A percentile compares a stretch with the other conserved stretches of the same genome.
Conservation (phyloP, 139 green algal genomes). For the Chlorella sp. region DNA sequence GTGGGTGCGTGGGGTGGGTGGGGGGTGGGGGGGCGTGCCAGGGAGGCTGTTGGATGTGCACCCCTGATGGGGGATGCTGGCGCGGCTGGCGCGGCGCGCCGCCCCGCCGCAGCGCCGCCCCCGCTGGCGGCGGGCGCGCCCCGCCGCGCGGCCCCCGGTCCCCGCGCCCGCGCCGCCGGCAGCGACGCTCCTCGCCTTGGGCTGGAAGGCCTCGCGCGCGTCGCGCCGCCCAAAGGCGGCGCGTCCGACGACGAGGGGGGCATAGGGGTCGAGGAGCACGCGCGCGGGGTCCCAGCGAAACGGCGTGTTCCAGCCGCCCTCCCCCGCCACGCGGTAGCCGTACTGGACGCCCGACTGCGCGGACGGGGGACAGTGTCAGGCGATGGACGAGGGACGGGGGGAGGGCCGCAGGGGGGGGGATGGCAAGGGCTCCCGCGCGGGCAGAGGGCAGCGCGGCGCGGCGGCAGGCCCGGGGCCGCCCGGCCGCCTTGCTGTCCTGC, state of each 20-base stretch:
- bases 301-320: constrained; percentile 79
- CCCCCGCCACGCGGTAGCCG: constrained; percentile 66
- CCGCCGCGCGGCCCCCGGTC: too few relatives aligned
- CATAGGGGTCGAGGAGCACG: constrained; percentile 88
- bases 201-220: constrained; percentile 75
- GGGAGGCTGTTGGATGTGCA: too few relatives aligned
- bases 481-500: background rate
- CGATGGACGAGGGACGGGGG: background rate
- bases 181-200: constrained; percentile 35
- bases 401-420: background rate
- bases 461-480: background rate
- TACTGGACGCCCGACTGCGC: constrained; percentile 69
- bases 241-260: constrained; percentile 72
- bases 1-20: background rate
- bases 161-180: too few relatives aligned
- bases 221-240: constrained; percentile 75
- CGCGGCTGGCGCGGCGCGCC: too few relatives aligned
- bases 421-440: background rate
- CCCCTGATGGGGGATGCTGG: too few relatives aligned
- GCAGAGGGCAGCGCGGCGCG: background rate
- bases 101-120: too few relatives aligned
- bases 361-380: background rate
- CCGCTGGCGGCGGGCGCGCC: too few relatives aligned
- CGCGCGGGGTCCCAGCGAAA: constrained; percentile 64
- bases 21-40: too few relatives aligned